Evolutionary conservation across 2,329 filamentous ascomycete species (phyloP).

Genomic region (Neofusicoccum sp.): DNA sequence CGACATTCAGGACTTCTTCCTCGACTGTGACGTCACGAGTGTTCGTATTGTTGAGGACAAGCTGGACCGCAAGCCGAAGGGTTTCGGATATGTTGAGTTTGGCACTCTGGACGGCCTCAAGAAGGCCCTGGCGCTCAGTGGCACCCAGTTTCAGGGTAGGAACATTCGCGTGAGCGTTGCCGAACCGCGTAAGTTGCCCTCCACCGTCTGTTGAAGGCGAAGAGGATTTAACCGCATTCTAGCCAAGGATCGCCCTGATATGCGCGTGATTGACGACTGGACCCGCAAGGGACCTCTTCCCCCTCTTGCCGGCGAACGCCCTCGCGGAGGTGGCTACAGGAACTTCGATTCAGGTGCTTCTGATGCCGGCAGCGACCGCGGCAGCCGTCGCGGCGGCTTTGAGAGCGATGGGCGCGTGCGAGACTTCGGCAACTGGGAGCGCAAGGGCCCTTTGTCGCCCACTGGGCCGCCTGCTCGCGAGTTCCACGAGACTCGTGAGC

Average conservation of each 20-base stretch:
- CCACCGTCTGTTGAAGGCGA: neutral
- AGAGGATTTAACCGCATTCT: conserved; percentile 36
- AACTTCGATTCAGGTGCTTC: conserved; percentile 54
- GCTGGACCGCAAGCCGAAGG: conserved; percentile 89
- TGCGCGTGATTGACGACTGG: conserved; percentile 85
- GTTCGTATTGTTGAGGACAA: conserved; percentile 98
- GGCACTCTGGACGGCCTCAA: conserved; percentile 82
- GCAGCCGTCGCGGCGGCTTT: conserved; percentile 59
- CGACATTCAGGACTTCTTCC: conserved; percentile 82
- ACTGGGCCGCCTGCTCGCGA: conserved; percentile 49
- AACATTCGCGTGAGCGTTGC: conserved; percentile 92
- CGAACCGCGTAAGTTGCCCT: conserved; percentile 83
- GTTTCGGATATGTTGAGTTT: conserved; percentile 98
- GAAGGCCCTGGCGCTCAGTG: conserved; percentile 81
- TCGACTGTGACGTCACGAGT: conserved; percentile 78
- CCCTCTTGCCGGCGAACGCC: conserved; percentile 63
- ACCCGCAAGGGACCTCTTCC: conserved; percentile 86
- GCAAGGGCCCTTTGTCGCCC: conserved; percentile 85
- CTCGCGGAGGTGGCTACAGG: conserved; percentile 51
- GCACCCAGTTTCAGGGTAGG: conserved; percentile 79
- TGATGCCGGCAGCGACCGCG: conserved; percentile 60
- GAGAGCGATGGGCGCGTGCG: conserved; percentile 72
- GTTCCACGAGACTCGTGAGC: conserved; percentile 53
- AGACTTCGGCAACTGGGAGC: conserved; percentile 89
- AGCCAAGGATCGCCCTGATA: conserved; percentile 86